Evolutionary conservation across 495 filamentous ascomycete species (phyloP).

Genomic region (Stereocaulon alpinum): DNA sequence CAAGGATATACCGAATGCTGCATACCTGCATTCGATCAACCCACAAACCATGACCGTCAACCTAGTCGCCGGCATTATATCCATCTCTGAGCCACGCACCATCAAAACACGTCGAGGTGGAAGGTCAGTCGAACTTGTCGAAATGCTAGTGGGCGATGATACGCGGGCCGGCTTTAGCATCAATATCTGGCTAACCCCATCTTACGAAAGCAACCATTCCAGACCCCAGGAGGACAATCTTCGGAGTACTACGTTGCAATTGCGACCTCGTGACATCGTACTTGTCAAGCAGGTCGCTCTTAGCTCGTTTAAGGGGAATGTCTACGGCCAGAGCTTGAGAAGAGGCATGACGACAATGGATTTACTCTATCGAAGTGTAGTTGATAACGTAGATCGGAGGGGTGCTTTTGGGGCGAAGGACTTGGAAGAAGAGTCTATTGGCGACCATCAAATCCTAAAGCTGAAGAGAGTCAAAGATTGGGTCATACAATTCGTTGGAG

Average conservation of each 20-base stretch:
- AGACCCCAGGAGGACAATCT: conserved; percentile 27
- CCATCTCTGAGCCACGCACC: conserved; percentile 54
- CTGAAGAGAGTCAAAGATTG: conserved; percentile 60
- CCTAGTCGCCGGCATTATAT: conserved; percentile 67
- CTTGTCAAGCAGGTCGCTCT: conserved; percentile 70
- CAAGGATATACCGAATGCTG: conserved; percentile 56
- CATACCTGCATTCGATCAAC: conserved; percentile 54
- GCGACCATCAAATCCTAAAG: conserved; percentile 49
- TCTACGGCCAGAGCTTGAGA: conserved; percentile 67
- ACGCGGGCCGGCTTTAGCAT: conserved; percentile 71
- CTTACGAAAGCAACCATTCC: conserved; percentile 20
- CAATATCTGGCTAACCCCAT: conserved; percentile 64
- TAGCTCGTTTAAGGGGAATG: conserved; percentile 56
- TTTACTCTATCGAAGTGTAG: conserved; percentile 46
- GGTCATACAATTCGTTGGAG: conserved; percentile 61
- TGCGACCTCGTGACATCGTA: conserved; percentile 64
- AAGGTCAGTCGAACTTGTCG: conserved; percentile 48
- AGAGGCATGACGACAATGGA: conserved; percentile 60
- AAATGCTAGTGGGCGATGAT: conserved; percentile 78
- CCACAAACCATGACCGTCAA: conserved; percentile 76
- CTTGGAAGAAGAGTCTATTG: conserved; percentile 21
- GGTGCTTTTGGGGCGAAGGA: conserved; percentile 28
- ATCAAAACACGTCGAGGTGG: conserved; percentile 37
- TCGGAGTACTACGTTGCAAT: conserved; percentile 32
- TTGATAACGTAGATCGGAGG: conserved; percentile 32